Conservation (phyloP, 352 stramenopile species). For the Phytophthora ohioensis region DNA sequence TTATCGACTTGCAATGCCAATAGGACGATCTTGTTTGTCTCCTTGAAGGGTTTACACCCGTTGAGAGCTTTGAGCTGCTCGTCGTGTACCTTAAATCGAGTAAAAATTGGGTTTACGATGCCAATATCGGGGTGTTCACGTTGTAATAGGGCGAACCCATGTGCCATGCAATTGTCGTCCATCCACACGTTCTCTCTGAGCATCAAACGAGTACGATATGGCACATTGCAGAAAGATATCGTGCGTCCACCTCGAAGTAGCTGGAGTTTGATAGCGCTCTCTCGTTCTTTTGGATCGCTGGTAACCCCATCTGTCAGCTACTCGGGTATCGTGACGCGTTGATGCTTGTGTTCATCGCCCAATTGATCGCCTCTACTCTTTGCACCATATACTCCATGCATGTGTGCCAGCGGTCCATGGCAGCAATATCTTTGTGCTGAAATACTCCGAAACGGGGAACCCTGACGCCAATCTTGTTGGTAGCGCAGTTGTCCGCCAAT, state of each 20-base stretch:
- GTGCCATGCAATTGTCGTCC: slow-evolving; percentile 5
- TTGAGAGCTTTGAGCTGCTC: background rate
- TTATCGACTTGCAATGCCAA: slow-evolving; percentile 9
- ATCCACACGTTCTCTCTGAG: background rate
- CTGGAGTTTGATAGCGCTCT: slow-evolving; percentile 1
- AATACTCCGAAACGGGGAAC: slow-evolving; percentile 19
- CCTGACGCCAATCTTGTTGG: background rate
- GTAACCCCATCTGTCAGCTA: slow-evolving; percentile 3
- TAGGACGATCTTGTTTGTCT: background rate
- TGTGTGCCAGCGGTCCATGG: slow-evolving; percentile 11
- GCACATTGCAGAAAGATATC: background rate
- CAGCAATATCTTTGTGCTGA: background rate
- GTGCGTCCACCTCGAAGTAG: background rate
- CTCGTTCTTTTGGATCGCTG: background rate
- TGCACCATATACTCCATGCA: background rate
- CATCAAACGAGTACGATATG: background rate
- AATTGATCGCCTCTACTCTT: background rate
- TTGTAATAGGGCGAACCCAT: slow-evolving; percentile 2
- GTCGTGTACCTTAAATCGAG: background rate
- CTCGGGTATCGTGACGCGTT: slow-evolving; percentile 1
- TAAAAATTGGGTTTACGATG: slow-evolving; percentile 7
- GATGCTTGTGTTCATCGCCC: slow-evolving; percentile 5
- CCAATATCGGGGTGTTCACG: background rate
- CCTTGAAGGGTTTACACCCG: background rate
- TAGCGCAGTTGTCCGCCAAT: background rate